Evolutionary conservation across 2,329 filamentous ascomycete species (phyloP).

Genomic region (Diplodia intermedia): DNA sequence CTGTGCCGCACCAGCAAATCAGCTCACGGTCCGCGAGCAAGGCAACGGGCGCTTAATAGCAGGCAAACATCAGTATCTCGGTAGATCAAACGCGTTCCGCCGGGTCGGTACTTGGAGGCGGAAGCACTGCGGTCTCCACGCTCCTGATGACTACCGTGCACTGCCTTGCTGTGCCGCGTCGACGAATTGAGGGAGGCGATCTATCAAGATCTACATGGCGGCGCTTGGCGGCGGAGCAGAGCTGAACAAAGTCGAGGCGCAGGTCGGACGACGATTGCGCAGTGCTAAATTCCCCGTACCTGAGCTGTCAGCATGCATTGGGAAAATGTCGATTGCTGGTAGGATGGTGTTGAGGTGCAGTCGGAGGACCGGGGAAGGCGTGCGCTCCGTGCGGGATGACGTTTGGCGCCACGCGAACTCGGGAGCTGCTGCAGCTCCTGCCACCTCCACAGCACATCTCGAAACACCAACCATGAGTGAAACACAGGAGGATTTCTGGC

Average conservation of each 20-base stretch:
- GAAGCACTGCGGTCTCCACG: neutral
- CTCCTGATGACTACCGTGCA: neutral
- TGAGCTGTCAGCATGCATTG: neutral
- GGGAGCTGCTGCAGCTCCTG: neutral
- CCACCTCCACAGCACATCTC: neutral
- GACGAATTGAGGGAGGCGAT: neutral
- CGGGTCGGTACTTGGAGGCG: neutral
- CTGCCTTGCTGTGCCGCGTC: conserved; percentile 25
- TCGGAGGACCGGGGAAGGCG: conserved; percentile 8
- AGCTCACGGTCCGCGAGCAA: neutral
- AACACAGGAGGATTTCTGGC: conserved; percentile 76
- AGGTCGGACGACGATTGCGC: neutral
- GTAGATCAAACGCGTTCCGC: conserved; percentile 13
- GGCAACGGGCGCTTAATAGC: conserved; percentile 13
- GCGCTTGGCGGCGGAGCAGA: conserved; percentile 2
- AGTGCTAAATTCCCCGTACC: neutral
- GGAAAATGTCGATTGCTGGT: neutral
- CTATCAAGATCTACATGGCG: neutral
- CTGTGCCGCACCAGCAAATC: conserved; percentile 26
- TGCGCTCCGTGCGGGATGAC: conserved; percentile 27
- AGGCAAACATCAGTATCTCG: neutral
- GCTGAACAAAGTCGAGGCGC: neutral
- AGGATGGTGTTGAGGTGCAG: conserved; percentile 18
- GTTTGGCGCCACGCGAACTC: conserved; percentile 12
- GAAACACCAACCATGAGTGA: conserved; percentile 16